Evolutionary conservation across 2,329 filamentous ascomycete genomes (phyloP).

Genomic region (Fusarium beomiforme): DNA sequence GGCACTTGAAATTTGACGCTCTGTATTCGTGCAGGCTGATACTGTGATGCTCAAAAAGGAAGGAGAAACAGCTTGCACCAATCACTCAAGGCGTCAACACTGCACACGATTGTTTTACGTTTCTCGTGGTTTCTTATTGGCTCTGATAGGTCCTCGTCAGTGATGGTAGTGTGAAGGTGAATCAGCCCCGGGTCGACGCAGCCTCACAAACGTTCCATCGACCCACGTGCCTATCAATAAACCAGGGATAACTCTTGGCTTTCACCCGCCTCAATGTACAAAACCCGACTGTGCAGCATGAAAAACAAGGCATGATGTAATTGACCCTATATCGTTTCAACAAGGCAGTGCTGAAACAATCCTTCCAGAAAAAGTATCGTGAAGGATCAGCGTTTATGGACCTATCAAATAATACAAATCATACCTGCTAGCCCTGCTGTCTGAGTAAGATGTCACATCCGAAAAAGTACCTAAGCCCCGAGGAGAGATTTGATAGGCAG

Average conservation of each 20-base stretch:
- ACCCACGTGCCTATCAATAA: constrained; percentile 16
- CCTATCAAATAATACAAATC: background rate
- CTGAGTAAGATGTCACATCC: background rate
- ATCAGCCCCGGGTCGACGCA: background rate
- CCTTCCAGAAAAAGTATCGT: background rate
- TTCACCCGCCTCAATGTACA: background rate
- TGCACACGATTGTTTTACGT: no score
- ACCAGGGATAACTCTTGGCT: constrained; percentile 17
- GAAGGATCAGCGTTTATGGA: background rate
- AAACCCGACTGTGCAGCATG: background rate
- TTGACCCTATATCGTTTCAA: background rate
- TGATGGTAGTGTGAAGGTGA: background rate
- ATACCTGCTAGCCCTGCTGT: background rate
- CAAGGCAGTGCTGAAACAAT: background rate
- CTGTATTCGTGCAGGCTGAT: no score
- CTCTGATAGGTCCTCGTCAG: no score
- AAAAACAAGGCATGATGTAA: constrained; percentile 7
- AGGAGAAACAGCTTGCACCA: no score
- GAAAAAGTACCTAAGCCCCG: background rate
- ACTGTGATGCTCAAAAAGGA: no score
- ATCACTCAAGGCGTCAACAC: no score
- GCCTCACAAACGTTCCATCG: background rate
- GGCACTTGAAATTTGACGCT: no score
- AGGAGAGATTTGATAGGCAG: no score
- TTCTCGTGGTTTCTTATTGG: background rate